Percentiles rank a stretch among this genome's conserved stretches.
Evolutionary conservation across 176 grass and related monocot species (phyloP).

Genomic region (Zoysia japonica): DNA sequence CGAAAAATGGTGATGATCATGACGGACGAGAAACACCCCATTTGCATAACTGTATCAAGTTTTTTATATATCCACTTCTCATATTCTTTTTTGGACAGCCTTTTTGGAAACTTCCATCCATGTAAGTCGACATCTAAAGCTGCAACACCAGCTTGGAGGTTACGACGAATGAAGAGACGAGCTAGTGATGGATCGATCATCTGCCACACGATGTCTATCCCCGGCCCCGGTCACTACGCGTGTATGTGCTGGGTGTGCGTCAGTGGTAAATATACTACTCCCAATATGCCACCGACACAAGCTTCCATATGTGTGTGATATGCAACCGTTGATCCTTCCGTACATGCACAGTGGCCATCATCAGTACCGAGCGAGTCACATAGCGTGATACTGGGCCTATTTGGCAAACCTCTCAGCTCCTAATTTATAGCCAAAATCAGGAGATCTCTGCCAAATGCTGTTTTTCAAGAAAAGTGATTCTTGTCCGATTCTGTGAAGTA

Average conservation of each 20-base stretch:
- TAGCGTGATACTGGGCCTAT: too few species aligned
- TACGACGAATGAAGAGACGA: not conserved
- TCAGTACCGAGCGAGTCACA: too few species aligned
- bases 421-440: too few species aligned
- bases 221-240: not conserved
- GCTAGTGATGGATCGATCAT: not conserved
- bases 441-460: too few species aligned
- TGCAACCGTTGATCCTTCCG: not conserved
- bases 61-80: too few species aligned
- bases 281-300: constrained; percentile 36
- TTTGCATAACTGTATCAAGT: not conserved
- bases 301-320: not conserved
- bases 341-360: too few species aligned
- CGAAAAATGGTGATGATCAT: too few species aligned
- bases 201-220: not conserved
- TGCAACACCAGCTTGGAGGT: not conserved
- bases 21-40: not conserved
- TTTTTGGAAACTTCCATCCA: not conserved
- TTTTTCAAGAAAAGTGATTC: too few species aligned
- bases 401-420: too few species aligned
- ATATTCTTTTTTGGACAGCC: not conserved
- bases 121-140: not conserved
- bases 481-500: too few species aligned
- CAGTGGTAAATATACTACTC: constrained; percentile 8
- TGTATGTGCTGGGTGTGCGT: not conserved